Conservation (phyloP, 805 yeast genomes). For the Spathaspora passalidarum region DNA sequence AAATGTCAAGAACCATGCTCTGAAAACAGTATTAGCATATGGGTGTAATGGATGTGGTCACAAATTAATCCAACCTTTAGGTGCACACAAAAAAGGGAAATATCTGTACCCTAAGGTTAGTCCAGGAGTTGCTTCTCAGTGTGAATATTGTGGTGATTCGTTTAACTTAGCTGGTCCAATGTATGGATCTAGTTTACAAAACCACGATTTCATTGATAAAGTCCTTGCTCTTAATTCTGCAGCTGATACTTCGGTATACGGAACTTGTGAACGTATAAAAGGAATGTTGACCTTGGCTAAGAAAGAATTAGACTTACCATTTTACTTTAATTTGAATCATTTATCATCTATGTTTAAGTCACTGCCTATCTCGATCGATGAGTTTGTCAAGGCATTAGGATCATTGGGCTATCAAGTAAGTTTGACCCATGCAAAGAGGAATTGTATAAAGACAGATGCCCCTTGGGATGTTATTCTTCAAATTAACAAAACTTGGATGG, state of each 20-base stretch:
- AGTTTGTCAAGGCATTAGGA: slow-evolving; percentile 75
- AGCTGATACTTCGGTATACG: slow-evolving; percentile 58
- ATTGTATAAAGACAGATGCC: slow-evolving; percentile 86
- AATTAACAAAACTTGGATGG: slow-evolving; percentile 60
- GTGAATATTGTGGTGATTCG: slow-evolving; percentile 67
- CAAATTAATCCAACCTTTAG: slow-evolving; percentile 68
- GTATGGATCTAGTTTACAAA: slow-evolving; percentile 86
- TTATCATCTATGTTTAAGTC: slow-evolving; percentile 73
- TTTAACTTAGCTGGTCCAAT: slow-evolving; percentile 92
- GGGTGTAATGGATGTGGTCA: slow-evolving; percentile 89
- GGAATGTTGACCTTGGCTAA: slow-evolving; percentile 90
- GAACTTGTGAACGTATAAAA: slow-evolving; percentile 78
- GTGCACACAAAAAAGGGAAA: slow-evolving; percentile 51
- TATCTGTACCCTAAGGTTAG: slow-evolving; percentile 48
- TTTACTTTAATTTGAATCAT: slow-evolving; percentile 79
- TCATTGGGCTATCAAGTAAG: slow-evolving; percentile 76
- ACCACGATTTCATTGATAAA: slow-evolving; percentile 59
- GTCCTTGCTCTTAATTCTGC: slow-evolving; percentile 54
- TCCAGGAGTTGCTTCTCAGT: slow-evolving; percentile 60
- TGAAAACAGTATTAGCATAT: slow-evolving; percentile 73
- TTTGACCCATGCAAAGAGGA: slow-evolving; percentile 83
- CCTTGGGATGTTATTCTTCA: slow-evolving; percentile 79
- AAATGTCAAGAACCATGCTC: slow-evolving; percentile 74
- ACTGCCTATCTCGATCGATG: slow-evolving; percentile 77
- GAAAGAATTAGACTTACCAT: slow-evolving; percentile 64